Evolutionary conservation across 805 yeast species (phyloP), one percentile per base, ranked within the genome.

Genomic region (Cyberlindnera bimundalis): DNA sequence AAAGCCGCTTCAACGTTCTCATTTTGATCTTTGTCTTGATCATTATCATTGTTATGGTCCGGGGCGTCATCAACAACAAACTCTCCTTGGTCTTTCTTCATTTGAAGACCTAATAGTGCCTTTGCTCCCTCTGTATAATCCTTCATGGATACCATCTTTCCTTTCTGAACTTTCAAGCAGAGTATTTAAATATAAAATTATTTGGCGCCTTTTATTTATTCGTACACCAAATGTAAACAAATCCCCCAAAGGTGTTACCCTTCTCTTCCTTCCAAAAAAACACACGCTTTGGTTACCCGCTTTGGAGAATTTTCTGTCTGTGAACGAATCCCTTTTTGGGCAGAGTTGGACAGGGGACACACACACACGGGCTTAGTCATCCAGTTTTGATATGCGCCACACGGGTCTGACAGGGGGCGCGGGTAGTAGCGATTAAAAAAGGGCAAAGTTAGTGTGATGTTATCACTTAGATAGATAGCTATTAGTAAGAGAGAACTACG

Each of bases 1-100:
- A 84, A 89, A 0, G 89, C 93, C 14, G 84, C 93, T 53, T 83
- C 93, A 3, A 83, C 93, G 12, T 76, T 78, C 42, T 71, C 65
- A 28, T 62, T 67, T 16, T n/a, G n/a, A 6, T 30, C 62, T 19
- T 54, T 36, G 16, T 43, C 48, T 9, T 30, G 33, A 33, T 62
- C 62, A 21, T 54, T 35, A 17, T 43, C 47, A 5, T 40, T 38
- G 6, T 29, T 25, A 15, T 33, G 25, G 6, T 26, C 28, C 28
- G 35, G 19, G 18, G 17, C 46, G 6, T 26, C 23, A 14, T n/a
- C 29, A 23, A n/a, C 24, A 19, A 13, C 19, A 11, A 12, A 17
- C 34, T 29, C 29, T 17, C 39, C 46, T 13, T 36, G 38, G 15
- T 45, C 50, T 11, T 56, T 54, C 30, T 49, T 52, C 42, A 50